Conservation (phyloP, 2,329 filamentous ascomycete species). For the Arthrobotrys sinensis region DNA sequence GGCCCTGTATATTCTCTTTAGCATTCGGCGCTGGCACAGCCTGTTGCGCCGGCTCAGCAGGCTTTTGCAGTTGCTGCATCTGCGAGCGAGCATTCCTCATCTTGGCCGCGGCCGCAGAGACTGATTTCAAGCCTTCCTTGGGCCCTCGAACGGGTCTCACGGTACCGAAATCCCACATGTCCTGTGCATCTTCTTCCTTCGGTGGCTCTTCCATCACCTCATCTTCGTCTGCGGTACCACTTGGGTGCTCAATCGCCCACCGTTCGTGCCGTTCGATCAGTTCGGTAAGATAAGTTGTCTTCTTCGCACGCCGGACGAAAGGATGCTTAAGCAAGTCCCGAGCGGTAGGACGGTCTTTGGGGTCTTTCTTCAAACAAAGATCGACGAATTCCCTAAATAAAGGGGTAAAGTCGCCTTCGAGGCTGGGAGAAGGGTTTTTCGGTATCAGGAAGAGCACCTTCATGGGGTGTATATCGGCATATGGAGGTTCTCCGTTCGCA, state of each 20-base stretch:
- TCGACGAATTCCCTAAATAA: conserved; percentile 88
- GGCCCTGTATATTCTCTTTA: conserved; percentile 48
- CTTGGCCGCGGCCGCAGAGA: conserved; percentile 56
- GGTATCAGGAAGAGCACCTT: conserved; percentile 94
- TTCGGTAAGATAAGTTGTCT: conserved; percentile 96
- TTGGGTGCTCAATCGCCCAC: conserved; percentile 79
- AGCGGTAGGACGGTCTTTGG: conserved; percentile 87
- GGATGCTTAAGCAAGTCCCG: conserved; percentile 89
- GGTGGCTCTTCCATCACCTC: conserved; percentile 71
- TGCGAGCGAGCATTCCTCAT: conserved; percentile 72
- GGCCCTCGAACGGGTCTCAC: conserved; percentile 83
- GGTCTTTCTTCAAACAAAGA: conserved; percentile 88
- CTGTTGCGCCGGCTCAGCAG: conserved; percentile 24
- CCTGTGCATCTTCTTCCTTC: conserved; percentile 78
- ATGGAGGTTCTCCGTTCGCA: conserved; percentile 87
- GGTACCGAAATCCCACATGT: conserved; percentile 99
- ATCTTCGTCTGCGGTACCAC: conserved; percentile 79
- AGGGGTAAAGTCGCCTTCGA: conserved; percentile 83
- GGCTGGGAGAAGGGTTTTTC: conserved; percentile 77
- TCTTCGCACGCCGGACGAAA: conserved; percentile 92
- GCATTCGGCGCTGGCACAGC: conserved; percentile 23
- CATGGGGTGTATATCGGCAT: conserved; percentile 91
- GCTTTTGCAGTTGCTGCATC: conserved; percentile 65
- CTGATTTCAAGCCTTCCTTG: conserved; percentile 65
- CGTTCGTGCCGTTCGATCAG: conserved; percentile 91